Evolutionary conservation across 139 green algal species (phyloP).

Genomic region (Chlorella sp.): DNA sequence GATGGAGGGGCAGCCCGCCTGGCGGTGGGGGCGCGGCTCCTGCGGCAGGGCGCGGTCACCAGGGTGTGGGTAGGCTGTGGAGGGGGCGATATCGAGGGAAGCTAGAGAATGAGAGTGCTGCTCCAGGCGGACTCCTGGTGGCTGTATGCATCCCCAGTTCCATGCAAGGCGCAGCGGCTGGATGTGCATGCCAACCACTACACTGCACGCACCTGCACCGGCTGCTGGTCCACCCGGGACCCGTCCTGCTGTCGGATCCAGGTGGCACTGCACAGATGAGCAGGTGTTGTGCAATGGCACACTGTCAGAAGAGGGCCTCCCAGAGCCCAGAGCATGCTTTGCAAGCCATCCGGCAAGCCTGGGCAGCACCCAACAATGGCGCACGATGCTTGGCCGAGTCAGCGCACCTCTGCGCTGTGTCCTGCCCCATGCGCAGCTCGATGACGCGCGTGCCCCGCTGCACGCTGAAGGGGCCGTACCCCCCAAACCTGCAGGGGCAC

Average conservation of each 20-base stretch:
- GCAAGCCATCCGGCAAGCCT: too few relatives aligned
- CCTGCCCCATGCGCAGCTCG: conserved; percentile 13
- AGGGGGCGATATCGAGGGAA: too few relatives aligned
- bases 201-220: neutral
- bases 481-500: conserved; percentile 3
- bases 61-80: too few relatives aligned
- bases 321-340: too few relatives aligned
- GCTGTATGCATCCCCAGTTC: neutral
- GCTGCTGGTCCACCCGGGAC: neutral
- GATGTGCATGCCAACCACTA: too few relatives aligned
- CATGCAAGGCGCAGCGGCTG: neutral
- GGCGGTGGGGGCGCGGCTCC: neutral
- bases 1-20: neutral
- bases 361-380: too few relatives aligned
- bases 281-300: too few relatives aligned
- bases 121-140: neutral
- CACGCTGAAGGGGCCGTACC: conserved; percentile 10
- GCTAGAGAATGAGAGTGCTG: neutral
- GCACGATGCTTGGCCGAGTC: too few relatives aligned
- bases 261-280: neutral
- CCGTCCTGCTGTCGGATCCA: conserved; percentile 27
- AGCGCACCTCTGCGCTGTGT: neutral
- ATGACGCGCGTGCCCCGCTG: conserved; percentile 31
- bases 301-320: too few relatives aligned
- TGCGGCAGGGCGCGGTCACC: neutral